Evolutionary conservation across 1,284 basidiomycete species (phyloP).

Genomic region (Cystobasidiaceae sp.): DNA sequence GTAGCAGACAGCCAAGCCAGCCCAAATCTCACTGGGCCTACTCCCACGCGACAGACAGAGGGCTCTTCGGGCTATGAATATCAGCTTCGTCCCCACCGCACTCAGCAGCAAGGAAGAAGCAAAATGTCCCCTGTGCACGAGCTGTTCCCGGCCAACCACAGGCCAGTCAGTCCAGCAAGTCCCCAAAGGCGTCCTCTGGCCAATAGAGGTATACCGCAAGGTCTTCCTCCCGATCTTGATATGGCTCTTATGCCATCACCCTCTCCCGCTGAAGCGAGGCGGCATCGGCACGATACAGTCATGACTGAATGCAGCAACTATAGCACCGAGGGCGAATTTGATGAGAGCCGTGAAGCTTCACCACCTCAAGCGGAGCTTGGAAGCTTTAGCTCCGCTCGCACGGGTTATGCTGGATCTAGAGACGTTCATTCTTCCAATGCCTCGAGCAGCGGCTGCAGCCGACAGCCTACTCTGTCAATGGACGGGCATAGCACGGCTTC

Average conservation of each 20-base stretch:
- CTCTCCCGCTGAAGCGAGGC: background rate
- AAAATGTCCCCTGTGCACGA: background rate
- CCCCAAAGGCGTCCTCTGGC: background rate
- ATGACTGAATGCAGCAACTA: conserved; percentile 3
- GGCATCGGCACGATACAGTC: background rate
- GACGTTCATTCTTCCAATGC: too few relatives aligned
- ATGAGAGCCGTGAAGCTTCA: background rate
- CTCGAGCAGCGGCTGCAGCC: background rate
- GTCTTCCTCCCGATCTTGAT: conserved; percentile 5
- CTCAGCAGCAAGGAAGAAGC: conserved; percentile 11
- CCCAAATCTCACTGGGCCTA: too few relatives aligned
- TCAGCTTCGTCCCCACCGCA: conserved; percentile 1
- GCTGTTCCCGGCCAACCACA: background rate
- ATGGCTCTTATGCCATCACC: background rate
- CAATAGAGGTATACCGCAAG: background rate
- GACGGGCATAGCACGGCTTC: conserved; percentile 1
- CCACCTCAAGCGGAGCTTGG: too few relatives aligned
- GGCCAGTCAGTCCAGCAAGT: background rate
- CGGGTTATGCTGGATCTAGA: too few relatives aligned
- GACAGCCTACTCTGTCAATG: conserved; percentile 11
- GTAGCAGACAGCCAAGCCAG: background rate
- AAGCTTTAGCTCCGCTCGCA: too few relatives aligned
- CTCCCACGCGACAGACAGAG: too few relatives aligned
- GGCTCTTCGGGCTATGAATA: background rate
- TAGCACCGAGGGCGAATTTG: conserved; percentile 6